Evolutionary conservation across 2,329 filamentous ascomycete genomes (phyloP).

Genomic region (Bipolaris oryzae): DNA sequence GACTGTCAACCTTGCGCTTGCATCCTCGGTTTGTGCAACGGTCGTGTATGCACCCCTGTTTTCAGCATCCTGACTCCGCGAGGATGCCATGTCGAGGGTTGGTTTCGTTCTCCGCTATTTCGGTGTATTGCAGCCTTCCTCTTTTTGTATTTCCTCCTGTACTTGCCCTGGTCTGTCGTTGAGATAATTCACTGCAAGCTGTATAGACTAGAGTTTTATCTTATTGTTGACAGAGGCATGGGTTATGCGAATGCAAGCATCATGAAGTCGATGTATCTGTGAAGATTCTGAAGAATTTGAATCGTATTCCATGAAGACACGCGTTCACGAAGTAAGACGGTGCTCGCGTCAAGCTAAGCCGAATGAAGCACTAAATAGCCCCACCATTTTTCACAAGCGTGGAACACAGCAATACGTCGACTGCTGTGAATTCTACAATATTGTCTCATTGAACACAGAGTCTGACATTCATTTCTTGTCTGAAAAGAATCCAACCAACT

Average conservation of each 20-base stretch:
- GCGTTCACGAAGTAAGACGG: conserved; percentile 16
- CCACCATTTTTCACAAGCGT: neutral
- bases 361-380: conserved; percentile 19
- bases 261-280: neutral
- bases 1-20: conserved; percentile 20
- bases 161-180: neutral
- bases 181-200: neutral
- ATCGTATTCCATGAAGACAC: conserved; percentile 12
- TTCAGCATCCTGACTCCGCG: conserved; percentile 25
- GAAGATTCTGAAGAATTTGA: neutral
- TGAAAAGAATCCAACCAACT: conserved; percentile 47
- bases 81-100: conserved; percentile 23
- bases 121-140: neutral
- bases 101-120: neutral
- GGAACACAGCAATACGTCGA: neutral
- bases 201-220: neutral
- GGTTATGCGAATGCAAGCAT: neutral
- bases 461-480: conserved; percentile 26
- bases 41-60: conserved; percentile 40
- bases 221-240: neutral
- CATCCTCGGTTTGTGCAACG: conserved; percentile 40
- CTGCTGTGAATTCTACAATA: neutral
- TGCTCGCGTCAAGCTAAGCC: conserved; percentile 10
- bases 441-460: neutral
- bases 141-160: neutral